These are phyloP conservation scores for Ananas comosus DNA, from an alignment of 176 grass and related monocot species.

Conservation along the genomic window DNA sequence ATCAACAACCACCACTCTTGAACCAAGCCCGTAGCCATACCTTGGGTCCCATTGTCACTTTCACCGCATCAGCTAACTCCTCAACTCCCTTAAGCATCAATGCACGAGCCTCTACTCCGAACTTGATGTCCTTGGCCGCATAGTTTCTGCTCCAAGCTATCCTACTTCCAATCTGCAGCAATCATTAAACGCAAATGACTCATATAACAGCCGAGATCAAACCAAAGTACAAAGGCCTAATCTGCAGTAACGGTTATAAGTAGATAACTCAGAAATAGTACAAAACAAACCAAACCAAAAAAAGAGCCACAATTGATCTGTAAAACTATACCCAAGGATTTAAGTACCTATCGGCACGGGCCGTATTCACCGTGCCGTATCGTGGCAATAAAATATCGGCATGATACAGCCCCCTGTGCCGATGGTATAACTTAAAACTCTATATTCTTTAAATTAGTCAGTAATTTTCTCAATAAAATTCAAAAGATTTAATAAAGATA, in stretches of 20 bases:
- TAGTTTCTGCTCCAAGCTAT: constrained; percentile 25
- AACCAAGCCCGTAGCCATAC: neutral
- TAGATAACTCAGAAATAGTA: too few species aligned
- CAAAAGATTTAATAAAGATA: too few species aligned
- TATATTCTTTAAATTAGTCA: too few species aligned
- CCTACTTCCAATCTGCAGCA: constrained; percentile 10
- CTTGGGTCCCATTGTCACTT: constrained; percentile 33
- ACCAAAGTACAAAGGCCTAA: neutral
- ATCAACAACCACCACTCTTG: neutral
- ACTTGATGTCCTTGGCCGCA: constrained; percentile 31
- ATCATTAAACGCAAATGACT: neutral
- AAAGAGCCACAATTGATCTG: too few species aligned
- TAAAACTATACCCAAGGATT: too few species aligned
- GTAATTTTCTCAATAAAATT: too few species aligned
- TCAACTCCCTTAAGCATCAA: constrained; percentile 36
- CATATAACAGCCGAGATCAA: neutral
- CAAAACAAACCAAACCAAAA: too few species aligned
- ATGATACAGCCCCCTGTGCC: too few species aligned
- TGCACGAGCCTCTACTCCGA: constrained; percentile 30
- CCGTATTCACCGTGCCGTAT: too few species aligned
- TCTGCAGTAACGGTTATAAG: neutral
- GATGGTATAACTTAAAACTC: too few species aligned
- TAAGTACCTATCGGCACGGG: too few species aligned
- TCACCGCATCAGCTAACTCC: constrained; percentile 36
- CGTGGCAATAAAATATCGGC: too few species aligned